phyloP scores from a whole-genome alignment of 2,329 filamentous ascomycete species.

The Hymenoscyphus occultus region DNA sequence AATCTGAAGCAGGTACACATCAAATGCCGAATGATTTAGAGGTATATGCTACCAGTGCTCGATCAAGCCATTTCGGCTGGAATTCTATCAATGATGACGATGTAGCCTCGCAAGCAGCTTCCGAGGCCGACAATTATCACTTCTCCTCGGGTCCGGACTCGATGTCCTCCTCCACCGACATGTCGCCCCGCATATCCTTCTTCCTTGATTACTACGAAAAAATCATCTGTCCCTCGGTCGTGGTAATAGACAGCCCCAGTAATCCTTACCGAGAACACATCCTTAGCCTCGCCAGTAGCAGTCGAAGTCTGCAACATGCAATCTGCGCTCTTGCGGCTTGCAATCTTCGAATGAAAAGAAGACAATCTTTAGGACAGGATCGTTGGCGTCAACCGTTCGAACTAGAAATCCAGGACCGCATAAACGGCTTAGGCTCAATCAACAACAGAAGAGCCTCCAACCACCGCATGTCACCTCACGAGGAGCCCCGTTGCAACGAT shows the following conservation, averaged over 20 bases:
- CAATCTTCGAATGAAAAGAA: conserved; percentile 82
- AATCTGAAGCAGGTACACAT: conserved; percentile 20
- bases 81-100: conserved; percentile 36
- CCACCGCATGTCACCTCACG: conserved; percentile 33
- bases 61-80: conserved; percentile 36
- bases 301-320: conserved; percentile 84
- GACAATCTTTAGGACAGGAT: conserved; percentile 57
- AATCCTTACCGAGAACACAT: conserved; percentile 88
- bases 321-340: conserved; percentile 87
- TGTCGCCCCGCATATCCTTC: conserved; percentile 77
- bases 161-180: conserved; percentile 54
- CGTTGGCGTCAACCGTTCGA: conserved; percentile 44
- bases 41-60: conserved; percentile 33
- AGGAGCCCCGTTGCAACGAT: conserved; percentile 45
- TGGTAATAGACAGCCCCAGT: conserved; percentile 79
- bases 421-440: conserved; percentile 27
- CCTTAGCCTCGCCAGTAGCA: conserved; percentile 71
- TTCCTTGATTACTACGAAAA: conserved; percentile 93
- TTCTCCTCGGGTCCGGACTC: conserved; percentile 38
- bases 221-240: conserved; percentile 86
- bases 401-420: conserved; percentile 34
- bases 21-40: conserved; percentile 30
- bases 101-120: conserved; percentile 31
- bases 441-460: conserved; percentile 27
- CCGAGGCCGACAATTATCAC: conserved; percentile 30